Evolutionary conservation across 768 basidiomycete genomes (phyloP), one percentile per base, ranked within the genome.

Genomic region (Agrocybe pediades): DNA sequence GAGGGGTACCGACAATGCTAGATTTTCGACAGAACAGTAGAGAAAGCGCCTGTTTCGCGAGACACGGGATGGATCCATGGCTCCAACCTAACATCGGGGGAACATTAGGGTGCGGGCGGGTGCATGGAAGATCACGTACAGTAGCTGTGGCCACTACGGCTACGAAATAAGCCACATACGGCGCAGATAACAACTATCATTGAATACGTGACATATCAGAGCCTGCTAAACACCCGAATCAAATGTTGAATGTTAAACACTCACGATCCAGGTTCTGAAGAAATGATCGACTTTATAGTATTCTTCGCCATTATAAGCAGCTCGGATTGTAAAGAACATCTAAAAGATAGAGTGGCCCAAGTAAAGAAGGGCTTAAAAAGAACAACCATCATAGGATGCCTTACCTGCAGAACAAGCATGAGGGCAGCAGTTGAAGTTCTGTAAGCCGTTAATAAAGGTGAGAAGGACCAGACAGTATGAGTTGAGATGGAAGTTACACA

Each of bases 11-110:
- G 58, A 79, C 78, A 80, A 59, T 6, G 65, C 51, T 2, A 58
- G 26, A 9, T 63, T 70, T 13, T 76, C 56, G 6, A 81, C 68
- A 3, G 79, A 81, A 57, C 80, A 82, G 60, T 81, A 81, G 59
- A 82, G 80, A 56, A 77, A 79, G 5, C 79, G 75, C 23, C 79
- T 73, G 58, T 67, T 70, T n/a, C 79, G 76, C 19, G 76, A 75
- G 15, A 81, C 68, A 1, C 59, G 64, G 1, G 49, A 46, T 9
- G 74, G 73, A 46, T 75, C 61, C 8, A 52, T 59, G 1, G 72
- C 69, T 1, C 78, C 78, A 49, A 77, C 62, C 76, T 80, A 46
- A 1, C 23, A 43, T 27, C 9, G 29, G 16, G 26, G 53, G 23
- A 23, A 9, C 41, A 21, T 20, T 16, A 26, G 24, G 8, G 8